phyloP scores from a whole-genome alignment of 208 protist genomes.

The Wallacemonas rigidus region DNA sequence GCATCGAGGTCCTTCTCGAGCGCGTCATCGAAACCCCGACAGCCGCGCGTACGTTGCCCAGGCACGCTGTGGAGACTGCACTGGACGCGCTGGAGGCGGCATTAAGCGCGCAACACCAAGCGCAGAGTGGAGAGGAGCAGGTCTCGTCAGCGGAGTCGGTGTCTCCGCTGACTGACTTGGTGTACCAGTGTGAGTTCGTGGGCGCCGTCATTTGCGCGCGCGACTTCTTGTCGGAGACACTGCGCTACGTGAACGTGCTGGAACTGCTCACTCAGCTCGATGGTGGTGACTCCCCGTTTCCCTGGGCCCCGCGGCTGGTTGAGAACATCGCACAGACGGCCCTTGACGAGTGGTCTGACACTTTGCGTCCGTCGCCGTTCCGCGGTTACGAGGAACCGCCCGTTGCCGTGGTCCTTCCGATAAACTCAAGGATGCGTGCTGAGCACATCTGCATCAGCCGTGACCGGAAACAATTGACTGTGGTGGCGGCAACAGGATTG shows the following conservation, averaged over 20 bases:
- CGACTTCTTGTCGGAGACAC: conserved; percentile 55
- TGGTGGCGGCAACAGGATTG: conserved; percentile 33
- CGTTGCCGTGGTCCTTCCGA: conserved; percentile 5
- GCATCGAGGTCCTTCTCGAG: conserved; percentile 8
- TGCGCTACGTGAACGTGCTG: conserved; percentile 61
- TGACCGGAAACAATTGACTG: conserved; percentile 53
- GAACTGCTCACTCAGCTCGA: conserved; percentile 37
- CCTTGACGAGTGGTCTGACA: background rate
- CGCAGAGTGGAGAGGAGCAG: background rate
- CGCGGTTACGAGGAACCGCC: conserved; percentile 3
- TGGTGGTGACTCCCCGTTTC: conserved; percentile 11
- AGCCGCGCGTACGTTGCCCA: conserved; percentile 18
- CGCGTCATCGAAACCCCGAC: conserved; percentile 19
- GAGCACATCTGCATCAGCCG: conserved; percentile 71
- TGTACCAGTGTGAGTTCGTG: conserved; percentile 40
- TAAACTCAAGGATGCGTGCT: background rate
- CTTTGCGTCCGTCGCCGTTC: background rate
- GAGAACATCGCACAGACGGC: conserved; percentile 1
- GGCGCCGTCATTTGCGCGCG: conserved; percentile 63
- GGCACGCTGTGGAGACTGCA: conserved; percentile 4
- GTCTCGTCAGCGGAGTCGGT: conserved; percentile 18
- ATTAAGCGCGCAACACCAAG: conserved; percentile 25
- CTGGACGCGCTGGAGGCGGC: background rate
- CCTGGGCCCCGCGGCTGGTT: background rate
- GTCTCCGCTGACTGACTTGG: conserved; percentile 33